phyloP scores from a whole-genome alignment of 2,329 filamentous ascomycete genomes.

The Fusarium sp. region DNA sequence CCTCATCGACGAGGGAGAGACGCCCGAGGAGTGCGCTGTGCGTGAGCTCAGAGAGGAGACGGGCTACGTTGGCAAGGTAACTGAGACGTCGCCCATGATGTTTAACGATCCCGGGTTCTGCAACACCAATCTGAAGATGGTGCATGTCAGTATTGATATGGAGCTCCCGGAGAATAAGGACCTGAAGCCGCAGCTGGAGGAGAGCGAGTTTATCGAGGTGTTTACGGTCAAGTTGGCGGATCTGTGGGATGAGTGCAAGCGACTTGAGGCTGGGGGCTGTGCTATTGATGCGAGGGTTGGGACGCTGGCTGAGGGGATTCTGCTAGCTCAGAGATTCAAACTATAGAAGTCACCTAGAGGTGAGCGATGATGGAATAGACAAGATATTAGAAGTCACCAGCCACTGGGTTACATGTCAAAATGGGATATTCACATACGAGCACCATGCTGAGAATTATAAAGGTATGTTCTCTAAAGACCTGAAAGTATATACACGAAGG shows the following conservation, averaged over 20 bases:
- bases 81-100: slow-evolving; percentile 72
- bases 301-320: slow-evolving; percentile 81
- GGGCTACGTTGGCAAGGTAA: slow-evolving; percentile 68
- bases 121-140: slow-evolving; percentile 74
- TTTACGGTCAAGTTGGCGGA: slow-evolving; percentile 74
- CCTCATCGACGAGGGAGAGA: slow-evolving; percentile 70
- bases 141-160: slow-evolving; percentile 80
- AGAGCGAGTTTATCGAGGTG: slow-evolving; percentile 84
- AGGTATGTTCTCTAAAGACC: neutral
- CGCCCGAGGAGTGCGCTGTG: slow-evolving; percentile 68
- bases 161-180: slow-evolving; percentile 74
- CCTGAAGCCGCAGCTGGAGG: slow-evolving; percentile 76
- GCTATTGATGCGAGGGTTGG: slow-evolving; percentile 84
- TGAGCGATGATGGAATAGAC: neutral
- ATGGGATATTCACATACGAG: neutral
- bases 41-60: slow-evolving; percentile 75
- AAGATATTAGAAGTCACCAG: neutral
- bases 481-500: slow-evolving; percentile 7
- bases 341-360: slow-evolving; percentile 45
- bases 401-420: neutral
- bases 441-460: neutral
- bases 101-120: slow-evolving; percentile 75
- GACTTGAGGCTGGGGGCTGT: slow-evolving; percentile 75
- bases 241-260: slow-evolving; percentile 74
- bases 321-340: slow-evolving; percentile 71